phyloP scores from a whole-genome alignment of 2,329 filamentous ascomycete genomes.

The Blumeria graminis region DNA sequence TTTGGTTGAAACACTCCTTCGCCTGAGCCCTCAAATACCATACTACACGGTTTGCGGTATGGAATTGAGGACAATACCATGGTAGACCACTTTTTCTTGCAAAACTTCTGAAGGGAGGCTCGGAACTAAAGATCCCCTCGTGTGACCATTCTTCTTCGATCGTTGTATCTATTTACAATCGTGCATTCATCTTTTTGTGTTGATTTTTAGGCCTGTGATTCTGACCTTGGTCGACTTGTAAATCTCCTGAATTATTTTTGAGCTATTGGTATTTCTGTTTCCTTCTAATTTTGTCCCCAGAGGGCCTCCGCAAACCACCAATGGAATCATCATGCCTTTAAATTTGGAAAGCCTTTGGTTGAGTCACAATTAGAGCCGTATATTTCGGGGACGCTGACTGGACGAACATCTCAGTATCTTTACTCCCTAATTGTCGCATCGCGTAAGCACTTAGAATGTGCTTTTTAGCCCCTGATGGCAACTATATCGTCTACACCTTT shows the following conservation, averaged over 20 bases:
- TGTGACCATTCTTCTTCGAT: background rate
- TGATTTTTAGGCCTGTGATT: background rate
- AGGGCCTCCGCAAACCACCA: background rate
- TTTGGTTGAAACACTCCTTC: background rate
- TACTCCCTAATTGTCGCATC: background rate
- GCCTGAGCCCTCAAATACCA: background rate
- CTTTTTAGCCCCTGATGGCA: background rate
- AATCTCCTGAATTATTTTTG: background rate
- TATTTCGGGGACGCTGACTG: background rate
- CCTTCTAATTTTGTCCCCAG: background rate
- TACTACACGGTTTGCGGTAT: background rate
- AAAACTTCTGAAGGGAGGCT: background rate
- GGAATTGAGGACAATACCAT: background rate
- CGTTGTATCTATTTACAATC: background rate
- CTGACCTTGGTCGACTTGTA: background rate
- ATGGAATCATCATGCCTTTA: background rate
- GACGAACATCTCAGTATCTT: background rate
- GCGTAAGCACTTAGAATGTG: background rate
- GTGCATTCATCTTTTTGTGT: background rate
- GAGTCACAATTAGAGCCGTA: background rate
- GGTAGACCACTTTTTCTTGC: background rate
- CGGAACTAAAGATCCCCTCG: background rate
- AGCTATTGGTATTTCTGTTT: background rate
- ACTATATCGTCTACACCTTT: background rate
- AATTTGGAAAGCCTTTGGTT: background rate